Conservation (phyloP, 345 rosid genomes). For the Xanthoceras sorbifolium region DNA sequence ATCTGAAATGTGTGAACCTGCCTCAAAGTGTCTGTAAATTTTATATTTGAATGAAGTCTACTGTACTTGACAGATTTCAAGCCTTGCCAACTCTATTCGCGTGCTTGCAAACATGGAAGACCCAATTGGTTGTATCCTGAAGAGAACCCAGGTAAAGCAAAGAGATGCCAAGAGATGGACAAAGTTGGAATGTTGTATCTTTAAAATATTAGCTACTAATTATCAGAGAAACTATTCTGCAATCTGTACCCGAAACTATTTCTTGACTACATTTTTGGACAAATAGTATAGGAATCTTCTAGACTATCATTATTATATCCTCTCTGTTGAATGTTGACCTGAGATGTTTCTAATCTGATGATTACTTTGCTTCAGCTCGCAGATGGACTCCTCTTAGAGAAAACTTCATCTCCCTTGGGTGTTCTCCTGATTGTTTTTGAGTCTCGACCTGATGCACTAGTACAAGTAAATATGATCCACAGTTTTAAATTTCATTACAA, state of each 20-base stretch:
- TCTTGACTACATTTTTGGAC: background rate
- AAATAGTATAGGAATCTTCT: background rate
- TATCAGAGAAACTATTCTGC: background rate
- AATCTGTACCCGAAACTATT: background rate
- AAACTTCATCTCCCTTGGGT: constrained; percentile 94
- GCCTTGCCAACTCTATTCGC: constrained; percentile 79
- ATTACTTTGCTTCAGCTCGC: constrained; percentile 62
- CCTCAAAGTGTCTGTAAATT: constrained; percentile 1
- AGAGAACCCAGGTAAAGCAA: constrained; percentile 86
- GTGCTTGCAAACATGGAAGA: constrained; percentile 94
- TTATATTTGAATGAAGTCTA: constrained; percentile 15
- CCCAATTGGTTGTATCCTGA: constrained; percentile 78
- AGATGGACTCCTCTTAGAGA: constrained; percentile 90
- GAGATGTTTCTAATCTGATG: constrained; percentile 24
- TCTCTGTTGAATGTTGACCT: background rate
- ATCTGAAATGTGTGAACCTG: background rate
- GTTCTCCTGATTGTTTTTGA: constrained; percentile 96
- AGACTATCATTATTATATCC: background rate
- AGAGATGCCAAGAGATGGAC: background rate
- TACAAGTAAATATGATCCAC: constrained; percentile 60
- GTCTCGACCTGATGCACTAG: constrained; percentile 96
- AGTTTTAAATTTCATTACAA: background rate
- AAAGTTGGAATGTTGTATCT: background rate
- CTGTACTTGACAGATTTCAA: constrained; percentile 55
- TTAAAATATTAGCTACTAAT: background rate